A percentile compares a stretch with the other conserved stretches of the same genome.
These are phyloP conservation scores for Colletotrichum lentis DNA, from an alignment of 2,329 filamentous ascomycete genomes.

Conservation along the genomic window DNA sequence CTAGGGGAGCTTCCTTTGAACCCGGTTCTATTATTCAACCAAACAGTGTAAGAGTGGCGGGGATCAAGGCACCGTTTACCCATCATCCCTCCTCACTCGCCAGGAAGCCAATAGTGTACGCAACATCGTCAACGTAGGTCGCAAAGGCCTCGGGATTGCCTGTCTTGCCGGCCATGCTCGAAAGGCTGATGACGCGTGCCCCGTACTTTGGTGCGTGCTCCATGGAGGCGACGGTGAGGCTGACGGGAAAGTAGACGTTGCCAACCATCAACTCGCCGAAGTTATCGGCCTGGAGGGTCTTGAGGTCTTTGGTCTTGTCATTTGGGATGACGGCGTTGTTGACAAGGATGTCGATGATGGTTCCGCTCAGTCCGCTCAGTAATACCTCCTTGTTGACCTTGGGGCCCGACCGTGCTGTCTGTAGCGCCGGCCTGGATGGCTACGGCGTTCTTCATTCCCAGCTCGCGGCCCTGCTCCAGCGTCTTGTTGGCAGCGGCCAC, in stretches of 20 bases:
- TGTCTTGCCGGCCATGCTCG: background rate
- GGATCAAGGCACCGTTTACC: slow-evolving; percentile 18
- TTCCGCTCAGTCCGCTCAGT: background rate
- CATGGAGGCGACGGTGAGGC: slow-evolving; percentile 44
- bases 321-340: slow-evolving; percentile 17
- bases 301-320: background rate
- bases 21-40: background rate
- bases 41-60: slow-evolving; percentile 11
- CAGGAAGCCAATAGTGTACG: slow-evolving; percentile 22
- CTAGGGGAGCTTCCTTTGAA: no score
- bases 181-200: slow-evolving; percentile 20
- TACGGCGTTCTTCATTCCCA: background rate
- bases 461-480: background rate
- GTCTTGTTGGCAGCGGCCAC: slow-evolving; percentile 4
- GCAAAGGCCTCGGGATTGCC: background rate
- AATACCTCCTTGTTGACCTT: slow-evolving; percentile 1
- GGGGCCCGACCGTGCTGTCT: background rate
- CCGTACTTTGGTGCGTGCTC: slow-evolving; percentile 41
- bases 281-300: background rate
- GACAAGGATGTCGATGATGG: slow-evolving; percentile 20
- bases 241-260: slow-evolving; percentile 38
- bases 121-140: slow-evolving; percentile 41
- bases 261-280: slow-evolving; percentile 11
- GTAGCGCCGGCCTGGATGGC: slow-evolving; percentile 12
- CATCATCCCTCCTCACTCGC: slow-evolving; percentile 24